phyloP scores from a whole-genome alignment of 2,329 filamentous ascomycete genomes.

The Colletotrichum sp. region DNA sequence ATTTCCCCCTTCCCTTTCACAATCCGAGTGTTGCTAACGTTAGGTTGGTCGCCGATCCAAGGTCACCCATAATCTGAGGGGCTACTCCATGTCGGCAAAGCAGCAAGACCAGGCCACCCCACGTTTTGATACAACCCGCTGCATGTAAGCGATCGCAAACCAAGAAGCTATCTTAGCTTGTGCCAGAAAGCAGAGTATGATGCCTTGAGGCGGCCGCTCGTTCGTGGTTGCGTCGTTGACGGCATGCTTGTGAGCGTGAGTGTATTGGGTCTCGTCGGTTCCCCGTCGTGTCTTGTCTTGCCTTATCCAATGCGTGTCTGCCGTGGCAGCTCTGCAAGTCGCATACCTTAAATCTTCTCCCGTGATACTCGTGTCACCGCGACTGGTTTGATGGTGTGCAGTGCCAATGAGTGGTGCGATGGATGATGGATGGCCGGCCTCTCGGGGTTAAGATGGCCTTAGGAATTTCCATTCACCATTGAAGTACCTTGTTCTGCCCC shows the following conservation, averaged over 20 bases:
- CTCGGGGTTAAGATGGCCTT: neutral
- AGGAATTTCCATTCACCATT: neutral
- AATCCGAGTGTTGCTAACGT: neutral
- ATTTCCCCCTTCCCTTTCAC: neutral
- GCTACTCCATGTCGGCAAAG: neutral
- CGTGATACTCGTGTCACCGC: neutral
- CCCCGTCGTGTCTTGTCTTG: neutral
- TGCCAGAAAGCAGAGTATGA: neutral
- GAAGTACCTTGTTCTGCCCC: neutral
- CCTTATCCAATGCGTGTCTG: neutral
- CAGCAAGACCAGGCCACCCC: neutral
- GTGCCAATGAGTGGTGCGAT: neutral
- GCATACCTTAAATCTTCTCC: neutral
- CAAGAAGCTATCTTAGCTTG: neutral
- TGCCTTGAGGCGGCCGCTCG: neutral
- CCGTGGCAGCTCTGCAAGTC: neutral
- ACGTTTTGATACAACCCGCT: neutral
- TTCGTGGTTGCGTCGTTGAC: neutral
- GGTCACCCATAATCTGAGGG: neutral
- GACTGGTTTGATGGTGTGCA: neutral
- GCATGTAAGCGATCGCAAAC: neutral
- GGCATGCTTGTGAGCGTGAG: neutral
- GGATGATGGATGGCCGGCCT: neutral
- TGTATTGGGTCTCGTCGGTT: neutral
- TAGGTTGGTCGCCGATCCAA: neutral